Conservation (phyloP, 1,284 basidiomycete genomes). For the Cutaneotrichosporon spelunceum region DNA sequence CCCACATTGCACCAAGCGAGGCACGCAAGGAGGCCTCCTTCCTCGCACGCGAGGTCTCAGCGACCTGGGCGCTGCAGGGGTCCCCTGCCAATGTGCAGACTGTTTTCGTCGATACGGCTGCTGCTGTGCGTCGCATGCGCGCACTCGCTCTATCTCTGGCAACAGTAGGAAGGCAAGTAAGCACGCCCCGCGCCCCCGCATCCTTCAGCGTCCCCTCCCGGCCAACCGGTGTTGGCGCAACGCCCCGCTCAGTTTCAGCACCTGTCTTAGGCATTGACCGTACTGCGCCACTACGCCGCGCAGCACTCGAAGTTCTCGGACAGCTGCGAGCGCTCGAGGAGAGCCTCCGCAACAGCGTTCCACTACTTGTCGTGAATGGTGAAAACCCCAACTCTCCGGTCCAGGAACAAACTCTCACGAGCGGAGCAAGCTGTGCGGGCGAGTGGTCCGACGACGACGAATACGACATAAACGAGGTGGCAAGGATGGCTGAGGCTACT, state of each 20-base stretch:
- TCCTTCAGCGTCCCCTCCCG: constrained; percentile 41
- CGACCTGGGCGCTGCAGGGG: not conserved
- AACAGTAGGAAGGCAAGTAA: constrained; percentile 8
- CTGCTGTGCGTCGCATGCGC: constrained; percentile 37
- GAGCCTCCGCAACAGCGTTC: constrained; percentile 24
- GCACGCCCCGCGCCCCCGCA: constrained; percentile 4
- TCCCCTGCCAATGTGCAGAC: constrained; percentile 14
- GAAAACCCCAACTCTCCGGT: constrained; percentile 12
- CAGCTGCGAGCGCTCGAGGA: constrained; percentile 44
- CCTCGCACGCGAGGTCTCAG: constrained; percentile 13
- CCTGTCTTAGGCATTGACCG: constrained; percentile 8
- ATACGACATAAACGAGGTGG: constrained; percentile 42
- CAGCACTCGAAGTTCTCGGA: constrained; percentile 46
- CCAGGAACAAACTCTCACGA: not conserved
- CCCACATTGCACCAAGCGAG: constrained; percentile 29
- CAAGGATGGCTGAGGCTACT: constrained; percentile 25
- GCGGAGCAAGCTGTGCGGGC: constrained; percentile 7
- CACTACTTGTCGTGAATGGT: constrained; percentile 16
- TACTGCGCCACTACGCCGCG: constrained; percentile 22
- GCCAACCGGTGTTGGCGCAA: constrained; percentile 19
- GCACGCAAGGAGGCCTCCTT: constrained; percentile 34
- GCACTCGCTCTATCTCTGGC: constrained; percentile 30
- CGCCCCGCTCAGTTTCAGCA: constrained; percentile 5
- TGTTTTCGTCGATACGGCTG: constrained; percentile 30
- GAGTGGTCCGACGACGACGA: constrained; percentile 41